phyloP scores from a whole-genome alignment of 2,329 filamentous ascomycete genomes.

The Trichoderma sp. region DNA sequence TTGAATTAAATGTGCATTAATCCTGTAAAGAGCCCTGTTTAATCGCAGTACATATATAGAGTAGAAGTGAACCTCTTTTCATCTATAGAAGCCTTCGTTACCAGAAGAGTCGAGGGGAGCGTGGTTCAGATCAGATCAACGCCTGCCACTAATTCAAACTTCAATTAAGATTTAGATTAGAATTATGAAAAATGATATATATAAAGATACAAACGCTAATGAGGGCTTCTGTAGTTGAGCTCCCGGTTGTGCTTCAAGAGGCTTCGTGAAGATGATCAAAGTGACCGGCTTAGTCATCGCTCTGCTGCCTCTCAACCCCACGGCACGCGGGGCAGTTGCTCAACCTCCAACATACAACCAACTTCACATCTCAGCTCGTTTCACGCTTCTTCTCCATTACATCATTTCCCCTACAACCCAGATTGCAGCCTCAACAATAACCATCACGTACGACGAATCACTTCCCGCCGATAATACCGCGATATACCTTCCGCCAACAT shows the following conservation, averaged over 20 bases:
- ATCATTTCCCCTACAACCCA: not conserved
- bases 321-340: conserved; percentile 5
- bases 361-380: not conserved
- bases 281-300: not conserved
- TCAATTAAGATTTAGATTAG: not conserved
- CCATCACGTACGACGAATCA: not conserved
- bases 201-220: not conserved
- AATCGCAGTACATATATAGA: not conserved
- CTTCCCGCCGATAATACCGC: not conserved
- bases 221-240: not conserved
- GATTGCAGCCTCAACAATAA: not conserved
- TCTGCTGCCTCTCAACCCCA: not conserved
- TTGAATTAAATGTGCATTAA: not conserved
- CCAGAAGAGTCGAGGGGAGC: not conserved
- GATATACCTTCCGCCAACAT: conserved; percentile 38
- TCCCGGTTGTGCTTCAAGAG: not conserved
- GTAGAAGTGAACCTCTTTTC: not conserved
- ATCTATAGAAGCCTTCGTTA: not conserved
- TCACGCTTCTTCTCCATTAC: not conserved
- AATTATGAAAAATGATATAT: not conserved
- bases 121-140: not conserved
- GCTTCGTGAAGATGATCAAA: not conserved
- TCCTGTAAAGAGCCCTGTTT: not conserved
- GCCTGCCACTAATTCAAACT: not conserved
- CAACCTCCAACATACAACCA: not conserved